Base-by-base conservation (phyloP, 2,329 filamentous ascomycete species). In the Aspergillus spinulosporus region DNA sequence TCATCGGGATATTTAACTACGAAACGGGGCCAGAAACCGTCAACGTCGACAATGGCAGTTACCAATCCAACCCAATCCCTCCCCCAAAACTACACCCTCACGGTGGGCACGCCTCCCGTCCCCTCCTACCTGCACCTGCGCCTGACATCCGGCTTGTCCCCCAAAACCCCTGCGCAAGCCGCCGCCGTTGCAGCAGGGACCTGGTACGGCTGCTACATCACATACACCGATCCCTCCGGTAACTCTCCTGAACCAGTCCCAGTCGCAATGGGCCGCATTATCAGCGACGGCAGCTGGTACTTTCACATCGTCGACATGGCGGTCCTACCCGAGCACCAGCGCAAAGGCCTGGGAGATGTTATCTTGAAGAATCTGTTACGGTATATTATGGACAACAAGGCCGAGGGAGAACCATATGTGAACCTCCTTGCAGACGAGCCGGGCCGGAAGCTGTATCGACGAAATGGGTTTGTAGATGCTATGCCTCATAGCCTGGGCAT, bases 261-360 rank as follows among this genome's bases (percentile, higher is more conserved):
- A 0, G 71, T 82, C 4, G 80, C 70, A 0, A 82, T 82, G 80
- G 80, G 79, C 48, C 75, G 80, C 15, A 69, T 82, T 28, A 69
- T 82, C 54, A 77, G 79, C 9, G 80, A 83, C 58, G 80, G 80
- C 5, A 76, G 76, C 4, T 79, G 80, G 70, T 82, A 82, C 60
- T 80, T 82, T 51, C 68, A 76, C 43, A 72, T 83, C 49, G 75
- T 75, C 15, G 80, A 83, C 61, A 78, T 83, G 66, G 78, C 76
- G 2, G 76, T 80, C n/a, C 68, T 79, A 45, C 77, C 79, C 4
- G 72, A 68, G 5, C 79, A 83, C 56, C 80, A 80, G 58, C 73
- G 76, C 8, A 74, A 72, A 49, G 80, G 80, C 0, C 63, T 83
- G 1, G 80, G 76, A 6, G 75, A 78, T 49, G 68, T 69, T 21